Evolutionary conservation across 2,329 filamentous ascomycete genomes (phyloP), one percentile per base, ranked within the genome.

Genomic region (Paramyrothecium sp.): DNA sequence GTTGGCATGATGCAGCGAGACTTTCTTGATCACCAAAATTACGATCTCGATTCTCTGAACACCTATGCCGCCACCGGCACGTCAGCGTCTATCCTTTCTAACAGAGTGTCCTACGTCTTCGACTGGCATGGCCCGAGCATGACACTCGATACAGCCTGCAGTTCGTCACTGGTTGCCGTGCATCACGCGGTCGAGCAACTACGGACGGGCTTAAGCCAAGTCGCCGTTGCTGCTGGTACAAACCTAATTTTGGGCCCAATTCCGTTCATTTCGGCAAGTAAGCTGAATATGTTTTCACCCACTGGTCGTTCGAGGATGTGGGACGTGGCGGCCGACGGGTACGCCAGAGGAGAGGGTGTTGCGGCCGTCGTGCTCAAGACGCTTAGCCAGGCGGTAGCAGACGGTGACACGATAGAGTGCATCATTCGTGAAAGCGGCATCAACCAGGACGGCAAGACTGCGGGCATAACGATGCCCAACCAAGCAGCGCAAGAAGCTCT

Each of bases 121-220:
- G 73, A 78, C 58, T 66, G 76, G 54, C 67, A 69, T 16, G 75
- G 75, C 3, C 72, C 74, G 3, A 72, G 68, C 33, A 68, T 77
- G 63, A 75, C 74, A 2, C 68, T 78, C 21, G 73, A 78, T 51
- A 78, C 75, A 10, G 76, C 72, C 13, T 79, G 75, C 59, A 77
- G 74, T 20, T 72, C 71, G 2, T 72, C 70, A 22, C 56, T 78
- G n/a, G 67, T 73, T 5, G 72, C 73, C 3, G 58, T 78, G 0
- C 74, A 78, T 56, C 68, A 71, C 20, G 75, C 72, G 7, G 71
- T 69, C n/a, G 68, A 74, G 52, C 63, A 61, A 46, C 60, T 78
- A 12, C 65, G 67, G 11, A 63, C 60, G 33, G 67, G 72, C 7
- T 74, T 75, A 20, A 56, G 53, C n/a, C 46, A 59, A 22, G 55